phyloP scores from a whole-genome alignment of 495 filamentous ascomycete genomes.

The Lasiosphaeriaceae sp. region DNA sequence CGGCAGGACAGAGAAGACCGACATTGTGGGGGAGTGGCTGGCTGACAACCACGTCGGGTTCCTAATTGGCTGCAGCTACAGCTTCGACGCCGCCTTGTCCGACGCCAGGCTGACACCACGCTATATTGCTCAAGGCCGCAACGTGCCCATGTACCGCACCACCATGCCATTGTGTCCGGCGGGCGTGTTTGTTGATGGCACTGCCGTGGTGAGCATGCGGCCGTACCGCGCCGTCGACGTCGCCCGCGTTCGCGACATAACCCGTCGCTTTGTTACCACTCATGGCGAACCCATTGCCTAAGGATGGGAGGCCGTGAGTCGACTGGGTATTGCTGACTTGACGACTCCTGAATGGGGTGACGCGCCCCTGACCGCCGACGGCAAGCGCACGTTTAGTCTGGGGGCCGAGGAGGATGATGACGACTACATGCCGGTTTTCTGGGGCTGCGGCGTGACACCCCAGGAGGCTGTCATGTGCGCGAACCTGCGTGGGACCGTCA shows the following conservation, averaged over 20 bases:
- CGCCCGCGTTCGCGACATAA: slow-evolving; percentile 44
- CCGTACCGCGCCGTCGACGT: slow-evolving; percentile 45
- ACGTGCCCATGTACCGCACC: slow-evolving; percentile 54
- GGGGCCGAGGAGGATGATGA: slow-evolving; percentile 23
- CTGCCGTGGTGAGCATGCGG: slow-evolving; percentile 54
- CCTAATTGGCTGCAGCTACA: slow-evolving; percentile 56
- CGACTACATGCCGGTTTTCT: slow-evolving; percentile 51
- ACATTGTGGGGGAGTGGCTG: slow-evolving; percentile 44
- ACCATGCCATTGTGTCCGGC: slow-evolving; percentile 45
- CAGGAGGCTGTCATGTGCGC: slow-evolving; percentile 53
- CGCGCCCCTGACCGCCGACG: slow-evolving; percentile 29
- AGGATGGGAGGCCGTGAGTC: slow-evolving; percentile 50
- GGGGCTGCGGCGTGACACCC: slow-evolving; percentile 58
- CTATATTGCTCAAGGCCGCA: slow-evolving; percentile 34
- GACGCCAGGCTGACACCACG: slow-evolving; percentile 41
- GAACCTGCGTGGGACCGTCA: slow-evolving; percentile 44
- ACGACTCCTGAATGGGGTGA: slow-evolving; percentile 44
- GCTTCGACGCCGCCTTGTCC: slow-evolving; percentile 49
- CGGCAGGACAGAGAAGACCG: slow-evolving; percentile 3
- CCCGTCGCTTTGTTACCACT: slow-evolving; percentile 40
- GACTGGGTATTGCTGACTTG: slow-evolving; percentile 46
- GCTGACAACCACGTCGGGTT: slow-evolving; percentile 48
- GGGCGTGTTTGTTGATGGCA: slow-evolving; percentile 47
- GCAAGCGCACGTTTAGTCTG: slow-evolving; percentile 14
- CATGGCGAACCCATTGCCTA: slow-evolving; percentile 59